Evolutionary conservation across 2,329 filamentous ascomycete genomes (phyloP).

Genomic region (Arthrobotrys musiformis): DNA sequence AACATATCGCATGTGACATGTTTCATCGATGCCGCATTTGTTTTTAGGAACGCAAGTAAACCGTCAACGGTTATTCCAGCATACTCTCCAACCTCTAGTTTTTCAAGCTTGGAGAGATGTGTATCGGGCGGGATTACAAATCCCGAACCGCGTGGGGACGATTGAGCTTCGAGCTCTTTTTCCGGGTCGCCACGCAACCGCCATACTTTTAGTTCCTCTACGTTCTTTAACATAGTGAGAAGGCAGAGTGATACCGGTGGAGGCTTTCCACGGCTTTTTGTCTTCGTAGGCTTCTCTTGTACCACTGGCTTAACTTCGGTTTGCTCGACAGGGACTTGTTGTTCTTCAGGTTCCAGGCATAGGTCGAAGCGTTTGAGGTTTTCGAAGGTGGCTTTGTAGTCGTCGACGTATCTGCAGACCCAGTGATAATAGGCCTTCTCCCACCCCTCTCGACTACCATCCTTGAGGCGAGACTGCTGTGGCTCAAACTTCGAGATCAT

Average conservation of each 20-base stretch:
- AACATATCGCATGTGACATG: slow-evolving; percentile 37
- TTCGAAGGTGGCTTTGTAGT: slow-evolving; percentile 44
- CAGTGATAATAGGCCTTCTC: slow-evolving; percentile 38
- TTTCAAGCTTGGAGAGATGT: slow-evolving; percentile 3
- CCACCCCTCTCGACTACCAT: slow-evolving; percentile 24
- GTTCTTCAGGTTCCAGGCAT: slow-evolving; percentile 34
- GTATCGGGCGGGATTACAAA: slow-evolving; percentile 39
- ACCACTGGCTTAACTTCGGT: neutral
- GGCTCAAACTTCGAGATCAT: slow-evolving; percentile 38
- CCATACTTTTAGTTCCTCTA: slow-evolving; percentile 43
- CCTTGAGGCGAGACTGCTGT: slow-evolving; percentile 14
- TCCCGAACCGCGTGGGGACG: neutral
- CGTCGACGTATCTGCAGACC: slow-evolving; percentile 42
- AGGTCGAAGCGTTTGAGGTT: slow-evolving; percentile 38
- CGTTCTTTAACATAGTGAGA: slow-evolving; percentile 39
- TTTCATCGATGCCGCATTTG: slow-evolving; percentile 13
- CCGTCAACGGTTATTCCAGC: slow-evolving; percentile 8
- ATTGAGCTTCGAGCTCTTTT: neutral
- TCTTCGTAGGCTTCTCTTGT: neutral
- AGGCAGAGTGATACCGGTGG: slow-evolving; percentile 28
- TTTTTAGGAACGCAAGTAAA: slow-evolving; percentile 13
- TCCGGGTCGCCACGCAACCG: slow-evolving; percentile 24
- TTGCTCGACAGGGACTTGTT: neutral
- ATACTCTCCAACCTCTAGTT: slow-evolving; percentile 39
- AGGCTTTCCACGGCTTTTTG: neutral